These are phyloP conservation scores for Rubus idaeus DNA, from an alignment of 306 rosid species.

Conservation along the genomic window DNA sequence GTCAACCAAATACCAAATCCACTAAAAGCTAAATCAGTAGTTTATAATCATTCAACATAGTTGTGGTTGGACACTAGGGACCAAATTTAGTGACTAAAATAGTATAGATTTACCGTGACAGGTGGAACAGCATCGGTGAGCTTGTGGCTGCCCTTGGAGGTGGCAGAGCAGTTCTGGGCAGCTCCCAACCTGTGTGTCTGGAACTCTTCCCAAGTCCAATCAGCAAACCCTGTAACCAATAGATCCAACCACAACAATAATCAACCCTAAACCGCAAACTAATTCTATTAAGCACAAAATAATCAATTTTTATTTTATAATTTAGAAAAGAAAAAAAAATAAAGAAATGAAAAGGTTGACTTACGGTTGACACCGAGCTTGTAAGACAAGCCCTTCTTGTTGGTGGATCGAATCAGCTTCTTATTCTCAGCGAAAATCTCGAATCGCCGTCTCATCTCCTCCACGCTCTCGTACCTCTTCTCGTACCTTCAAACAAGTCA, in stretches of 20 bases:
- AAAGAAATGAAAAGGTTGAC: slow-evolving; percentile 9
- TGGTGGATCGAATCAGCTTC: slow-evolving; percentile 62
- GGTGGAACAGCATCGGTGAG: slow-evolving; percentile 61
- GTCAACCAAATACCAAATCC: not conserved
- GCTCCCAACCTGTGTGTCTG: slow-evolving; percentile 68
- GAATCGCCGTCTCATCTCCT: slow-evolving; percentile 68
- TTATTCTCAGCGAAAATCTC: slow-evolving; percentile 64
- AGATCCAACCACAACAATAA: not conserved
- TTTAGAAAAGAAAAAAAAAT: not conserved
- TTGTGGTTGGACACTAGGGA: not conserved
- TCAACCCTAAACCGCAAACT: not conserved
- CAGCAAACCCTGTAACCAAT: slow-evolving; percentile 60
- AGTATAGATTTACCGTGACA: slow-evolving; percentile 33
- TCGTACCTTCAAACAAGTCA: slow-evolving; percentile 36
- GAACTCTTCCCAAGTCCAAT: slow-evolving; percentile 97
- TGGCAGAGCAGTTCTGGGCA: slow-evolving; percentile 97
- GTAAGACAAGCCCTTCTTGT: slow-evolving; percentile 56
- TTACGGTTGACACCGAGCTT: slow-evolving; percentile 76
- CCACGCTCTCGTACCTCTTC: slow-evolving; percentile 60
- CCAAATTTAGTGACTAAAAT: too few species aligned
- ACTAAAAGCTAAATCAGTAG: not conserved
- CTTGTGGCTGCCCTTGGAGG: slow-evolving; percentile 66
- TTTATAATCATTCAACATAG: too few species aligned
- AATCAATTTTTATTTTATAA: not conserved
- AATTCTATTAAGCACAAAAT: not conserved